Conservation (phyloP, 2,329 filamentous ascomycete species). For the Fusarium tricinctum region DNA sequence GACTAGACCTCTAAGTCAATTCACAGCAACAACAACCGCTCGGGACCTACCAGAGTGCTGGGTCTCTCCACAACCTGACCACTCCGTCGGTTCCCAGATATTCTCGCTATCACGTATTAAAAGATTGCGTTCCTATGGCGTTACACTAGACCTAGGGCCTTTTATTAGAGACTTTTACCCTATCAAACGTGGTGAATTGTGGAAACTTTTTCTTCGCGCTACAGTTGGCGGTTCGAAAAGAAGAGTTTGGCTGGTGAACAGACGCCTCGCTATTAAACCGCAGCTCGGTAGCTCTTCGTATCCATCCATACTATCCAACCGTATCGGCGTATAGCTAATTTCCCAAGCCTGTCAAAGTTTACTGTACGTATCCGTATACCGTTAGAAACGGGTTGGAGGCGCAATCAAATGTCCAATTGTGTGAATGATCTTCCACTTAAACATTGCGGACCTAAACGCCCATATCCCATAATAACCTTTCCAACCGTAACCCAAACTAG, state of each 20-base stretch:
- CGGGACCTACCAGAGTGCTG: constrained; percentile 4
- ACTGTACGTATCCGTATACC: not conserved
- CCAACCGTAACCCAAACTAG: constrained; percentile 7
- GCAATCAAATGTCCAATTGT: constrained; percentile 3
- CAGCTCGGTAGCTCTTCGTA: constrained; percentile 21
- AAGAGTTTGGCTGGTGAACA: not conserved
- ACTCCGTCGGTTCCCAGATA: constrained; percentile 4
- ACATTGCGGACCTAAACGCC: constrained; percentile 24
- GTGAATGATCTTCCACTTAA: constrained; percentile 9
- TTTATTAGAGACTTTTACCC: constrained; percentile 3
- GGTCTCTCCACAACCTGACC: constrained; percentile 14
- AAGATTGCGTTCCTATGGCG: constrained; percentile 11
- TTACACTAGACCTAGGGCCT: constrained; percentile 18
- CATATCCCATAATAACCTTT: constrained; percentile 5
- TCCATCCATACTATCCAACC: constrained; percentile 22
- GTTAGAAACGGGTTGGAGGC: not conserved
- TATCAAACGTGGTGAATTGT: constrained; percentile 5
- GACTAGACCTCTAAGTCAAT: constrained; percentile 24
- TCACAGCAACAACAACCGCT: constrained; percentile 9
- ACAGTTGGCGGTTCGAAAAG: constrained; percentile 1
- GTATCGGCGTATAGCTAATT: constrained; percentile 18
- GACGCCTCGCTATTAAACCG: not conserved
- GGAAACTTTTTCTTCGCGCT: constrained; percentile 1
- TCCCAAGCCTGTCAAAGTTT: constrained; percentile 3
- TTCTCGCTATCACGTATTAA: not conserved